These are phyloP conservation scores for Mrakiaceae sp. DNA, from an alignment of 1,284 basidiomycete species.

Conservation along the genomic window DNA sequence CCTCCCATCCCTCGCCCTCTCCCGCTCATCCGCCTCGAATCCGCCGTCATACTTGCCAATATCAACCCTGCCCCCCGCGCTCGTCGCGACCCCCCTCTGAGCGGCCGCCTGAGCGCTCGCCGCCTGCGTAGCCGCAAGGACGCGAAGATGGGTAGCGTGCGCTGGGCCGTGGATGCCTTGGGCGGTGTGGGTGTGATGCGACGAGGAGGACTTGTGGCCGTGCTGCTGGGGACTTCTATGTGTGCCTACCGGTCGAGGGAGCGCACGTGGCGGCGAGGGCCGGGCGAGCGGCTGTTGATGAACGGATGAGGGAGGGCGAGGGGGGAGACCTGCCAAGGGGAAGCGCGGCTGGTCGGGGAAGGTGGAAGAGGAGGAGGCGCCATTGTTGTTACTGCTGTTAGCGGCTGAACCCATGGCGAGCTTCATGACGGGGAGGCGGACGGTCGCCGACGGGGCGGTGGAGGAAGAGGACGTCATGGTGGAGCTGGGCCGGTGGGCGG, in stretches of 20 bases:
- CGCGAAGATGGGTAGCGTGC: constrained; percentile 29
- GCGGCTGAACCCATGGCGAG: no score
- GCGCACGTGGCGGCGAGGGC: not conserved
- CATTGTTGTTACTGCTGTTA: not conserved
- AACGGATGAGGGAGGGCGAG: no score
- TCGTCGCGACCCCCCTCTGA: constrained; percentile 1
- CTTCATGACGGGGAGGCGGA: no score
- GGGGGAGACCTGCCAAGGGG: no score
- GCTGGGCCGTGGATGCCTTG: constrained; percentile 34
- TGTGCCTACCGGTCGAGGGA: not conserved
- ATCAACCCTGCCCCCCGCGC: constrained; percentile 37
- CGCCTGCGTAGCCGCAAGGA: constrained; percentile 20
- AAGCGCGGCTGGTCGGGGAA: no score
- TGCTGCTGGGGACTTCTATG: not conserved
- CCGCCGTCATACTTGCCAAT: constrained; percentile 80
- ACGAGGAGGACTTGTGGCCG: not conserved
- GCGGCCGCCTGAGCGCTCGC: not conserved
- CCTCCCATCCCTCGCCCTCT: constrained; percentile 24
- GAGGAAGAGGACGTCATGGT: no score
- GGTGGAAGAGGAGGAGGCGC: not conserved
- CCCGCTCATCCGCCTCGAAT: constrained; percentile 64
- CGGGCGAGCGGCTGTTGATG: no score
- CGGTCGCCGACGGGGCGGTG: no score
- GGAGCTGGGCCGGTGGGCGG: no score
- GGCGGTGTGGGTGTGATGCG: constrained; percentile 24